Base-by-base conservation (phyloP, 73 alveolate species). In the Blepharisma japonicum region DNA sequence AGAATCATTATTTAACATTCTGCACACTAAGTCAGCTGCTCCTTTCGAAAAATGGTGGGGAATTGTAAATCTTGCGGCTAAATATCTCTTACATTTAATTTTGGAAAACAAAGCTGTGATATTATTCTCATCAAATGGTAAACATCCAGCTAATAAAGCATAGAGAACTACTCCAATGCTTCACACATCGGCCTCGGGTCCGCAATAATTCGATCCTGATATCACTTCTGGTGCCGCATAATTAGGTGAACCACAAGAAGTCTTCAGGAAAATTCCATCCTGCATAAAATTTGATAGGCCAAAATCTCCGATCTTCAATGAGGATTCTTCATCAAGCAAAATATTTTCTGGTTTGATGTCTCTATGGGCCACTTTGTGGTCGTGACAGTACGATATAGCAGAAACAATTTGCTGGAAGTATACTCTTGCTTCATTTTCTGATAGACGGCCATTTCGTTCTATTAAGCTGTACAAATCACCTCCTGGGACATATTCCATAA, bases 191-290 rank as follows among this genome's bases (percentile, higher is more conserved):
- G 86, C 90, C 47, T 82, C 79, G 32, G 87, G 79, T n/a, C 98
- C 98, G 50, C 82, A 90, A 71, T 93, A 93, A 71, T 78, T 72
- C 88, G 87, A 85, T 56, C 96, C 96, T 20, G 78, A 79, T 79
- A 93, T 91, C 32, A 95, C 93, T 84, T 95, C 99, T 9, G 99
- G 99, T 0, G 98, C 95, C 55, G 98, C 98, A 77, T 93, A 95
- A 79, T 94, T 90, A 6, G 98, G 98, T 7, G 98, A 91, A 21
- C 99, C 99, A 55, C 98, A 93, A 6, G 97, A 94, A 47, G 98
- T 94, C 82, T 83, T 89, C 66, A 94, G 80, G 81, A 78, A 87
- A 68, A 85, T 83, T 6, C 94, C 92, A 66, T 92, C 98, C 83
- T 77, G 54, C 82, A 71, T 84, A 56, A 83, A 68, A 83, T 92